Evolutionary conservation across 352 stramenopile genomes (phyloP), one percentile per base, ranked within the genome.

Genomic region (Plasmopara muralis): DNA sequence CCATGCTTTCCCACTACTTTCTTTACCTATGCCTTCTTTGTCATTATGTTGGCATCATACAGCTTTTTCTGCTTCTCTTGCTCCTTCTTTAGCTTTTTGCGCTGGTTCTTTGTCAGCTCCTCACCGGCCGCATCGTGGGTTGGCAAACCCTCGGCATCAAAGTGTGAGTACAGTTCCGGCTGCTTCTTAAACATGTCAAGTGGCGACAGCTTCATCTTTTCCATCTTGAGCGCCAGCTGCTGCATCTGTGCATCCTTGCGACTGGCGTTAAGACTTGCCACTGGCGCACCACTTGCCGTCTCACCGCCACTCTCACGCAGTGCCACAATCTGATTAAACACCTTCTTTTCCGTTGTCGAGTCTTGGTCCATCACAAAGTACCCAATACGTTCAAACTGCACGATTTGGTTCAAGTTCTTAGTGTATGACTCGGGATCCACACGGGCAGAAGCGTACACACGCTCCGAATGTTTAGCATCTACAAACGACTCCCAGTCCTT

Each of bases 301-400:
- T 79, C 80, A 28, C 60, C 70, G 53, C 62, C 72, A 29, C 62
- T 72, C 60, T 98, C 92, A 55, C 95, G 97, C 46, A 99, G 77
- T 9, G 85, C 87, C 31, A 98, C 95, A 31, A 96, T 98, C 56
- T 97, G 88, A 73, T 99, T 99, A 49, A 98, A 89, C 15, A 99
- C 93, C 57, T 97, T 84, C 47, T 77, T 83, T 52, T 84, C 86
- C 30, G 80, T 55, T 4, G 84, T 95, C 47, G 94, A 97, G 70
- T 98, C 95, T 53, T 90, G 76, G 72, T 99, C 97, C 8, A 89
- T 76, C 31, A 97, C 93, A 77, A 99, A 99, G 77, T 98, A 99
- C 18, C 96, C 97, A 6, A 99, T 72, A 35, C 96, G 87, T 69
- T 99, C 96, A 70, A 99, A 98, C 77, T 99, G 96, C 55, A 98